Evolutionary conservation across 768 basidiomycete species (phyloP).

Genomic region (Dioszegia aurantiaca): DNA sequence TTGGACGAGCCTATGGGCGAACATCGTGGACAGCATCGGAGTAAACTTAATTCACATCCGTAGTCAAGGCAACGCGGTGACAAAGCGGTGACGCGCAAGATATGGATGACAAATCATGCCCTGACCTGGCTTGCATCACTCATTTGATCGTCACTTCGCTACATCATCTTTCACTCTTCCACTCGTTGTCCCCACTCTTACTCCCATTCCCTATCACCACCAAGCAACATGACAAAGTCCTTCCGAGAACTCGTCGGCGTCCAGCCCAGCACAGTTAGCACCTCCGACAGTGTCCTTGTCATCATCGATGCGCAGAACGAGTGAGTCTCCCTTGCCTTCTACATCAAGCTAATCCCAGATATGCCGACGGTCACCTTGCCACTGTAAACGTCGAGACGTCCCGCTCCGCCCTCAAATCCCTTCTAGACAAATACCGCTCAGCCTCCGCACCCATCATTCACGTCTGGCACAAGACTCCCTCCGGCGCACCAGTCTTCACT

Average conservation of each 20-base stretch:
- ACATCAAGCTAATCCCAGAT: slow-evolving; percentile 10
- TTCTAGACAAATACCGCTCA: slow-evolving; percentile 8
- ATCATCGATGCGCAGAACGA: slow-evolving; percentile 31
- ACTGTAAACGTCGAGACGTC: slow-evolving; percentile 17
- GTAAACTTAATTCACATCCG: too few species aligned
- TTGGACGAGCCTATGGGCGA: too few species aligned
- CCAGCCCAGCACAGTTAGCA: slow-evolving; percentile 13
- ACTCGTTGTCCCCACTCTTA: too few species aligned
- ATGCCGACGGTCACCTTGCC: slow-evolving; percentile 19
- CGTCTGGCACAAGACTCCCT: slow-evolving; percentile 20
- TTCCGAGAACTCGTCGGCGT: slow-evolving; percentile 16
- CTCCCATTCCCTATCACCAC: background rate
- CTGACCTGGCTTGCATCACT: too few species aligned
- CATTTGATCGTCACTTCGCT: too few species aligned
- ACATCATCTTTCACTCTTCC: too few species aligned
- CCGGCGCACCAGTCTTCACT: slow-evolving; percentile 22
- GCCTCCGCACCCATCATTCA: slow-evolving; percentile 23
- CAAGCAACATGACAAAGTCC: slow-evolving; percentile 8
- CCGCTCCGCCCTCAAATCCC: slow-evolving; percentile 10
- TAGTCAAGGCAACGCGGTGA: too few species aligned
- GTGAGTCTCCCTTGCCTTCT: slow-evolving; percentile 3
- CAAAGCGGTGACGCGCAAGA: too few species aligned
- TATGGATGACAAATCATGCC: too few species aligned
- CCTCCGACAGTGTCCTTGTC: slow-evolving; percentile 17
- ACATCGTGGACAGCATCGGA: too few species aligned